Percentiles rank a stretch among this genome's conserved stretches.
phyloP scores from a whole-genome alignment of 2,329 filamentous ascomycete species.

The Trichoderma arundinaceum region DNA sequence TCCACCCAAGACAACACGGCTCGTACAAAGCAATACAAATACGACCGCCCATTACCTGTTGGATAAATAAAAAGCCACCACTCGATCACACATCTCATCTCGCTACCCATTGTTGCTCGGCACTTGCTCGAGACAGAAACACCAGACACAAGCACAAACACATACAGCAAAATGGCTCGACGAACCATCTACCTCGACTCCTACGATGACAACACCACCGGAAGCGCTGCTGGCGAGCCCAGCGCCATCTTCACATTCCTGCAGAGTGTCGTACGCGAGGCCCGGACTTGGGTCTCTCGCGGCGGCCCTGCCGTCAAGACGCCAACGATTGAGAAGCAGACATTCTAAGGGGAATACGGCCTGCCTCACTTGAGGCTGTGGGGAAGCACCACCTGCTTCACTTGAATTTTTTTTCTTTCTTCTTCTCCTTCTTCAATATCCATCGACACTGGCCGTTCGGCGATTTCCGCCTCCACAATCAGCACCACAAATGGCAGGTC shows the following conservation, averaged over 20 bases:
- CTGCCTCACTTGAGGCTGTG: neutral
- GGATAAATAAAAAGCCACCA: too few species aligned
- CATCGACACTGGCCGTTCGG: neutral
- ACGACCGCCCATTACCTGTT: too few species aligned
- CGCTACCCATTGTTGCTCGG: neutral
- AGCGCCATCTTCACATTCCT: slow-evolving; percentile 26
- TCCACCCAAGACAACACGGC: neutral
- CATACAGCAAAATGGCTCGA: slow-evolving; percentile 27
- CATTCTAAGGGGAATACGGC: neutral
- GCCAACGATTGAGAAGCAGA: slow-evolving; percentile 29
- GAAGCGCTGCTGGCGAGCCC: slow-evolving; percentile 5
- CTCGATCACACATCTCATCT: neutral
- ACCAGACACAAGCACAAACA: neutral
- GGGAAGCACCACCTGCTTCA: neutral
- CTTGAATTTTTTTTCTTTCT: neutral
- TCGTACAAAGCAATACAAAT: neutral
- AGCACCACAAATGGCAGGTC: slow-evolving; percentile 1
- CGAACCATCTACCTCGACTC: slow-evolving; percentile 32
- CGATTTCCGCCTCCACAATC: neutral
- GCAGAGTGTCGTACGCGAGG: slow-evolving; percentile 28
- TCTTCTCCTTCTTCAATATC: neutral
- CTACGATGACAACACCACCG: slow-evolving; percentile 19
- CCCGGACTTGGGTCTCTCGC: slow-evolving; percentile 23
- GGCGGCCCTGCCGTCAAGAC: slow-evolving; percentile 15
- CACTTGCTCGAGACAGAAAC: neutral